Evolutionary conservation across 495 filamentous ascomycete species (phyloP), one percentile per base, ranked within the genome.

Genomic region (Penicillium pulvis): DNA sequence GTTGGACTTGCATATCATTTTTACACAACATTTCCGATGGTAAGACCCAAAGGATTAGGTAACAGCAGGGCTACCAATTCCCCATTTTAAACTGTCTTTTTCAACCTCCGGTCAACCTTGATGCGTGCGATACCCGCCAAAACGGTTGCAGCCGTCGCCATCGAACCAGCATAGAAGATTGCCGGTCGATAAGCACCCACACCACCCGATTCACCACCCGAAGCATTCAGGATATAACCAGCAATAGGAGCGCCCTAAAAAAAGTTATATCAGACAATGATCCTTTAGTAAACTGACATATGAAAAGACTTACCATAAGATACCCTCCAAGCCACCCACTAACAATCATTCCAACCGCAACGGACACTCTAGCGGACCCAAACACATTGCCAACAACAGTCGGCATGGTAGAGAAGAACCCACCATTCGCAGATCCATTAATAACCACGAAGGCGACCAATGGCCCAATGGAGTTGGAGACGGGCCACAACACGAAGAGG

Each of bases 271-370:
- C 19, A 35, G 33, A 35, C 7, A 11, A 28, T 3, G 3, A 20
- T 28, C 12, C 19, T 23, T 23, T 0, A 9, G 8, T 30, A 30
- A n/a, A 43, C n/a, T 2, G 41, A 9, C 10, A 44, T 26, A 43
- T 45, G 10, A 11, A 41, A 35, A 0, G 24, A 67, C 72, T 61
- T 60, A 78, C 80, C 72, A 86, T 64, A 23, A 86, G 70, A 68
- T 86, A 86, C 1, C 82, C 83, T 6, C 81, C 83, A 46, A 76
- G 73, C 83, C 83, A 87, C 1, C 84, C 81, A 10, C 80, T 85
- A 1, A 85, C 78, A 51, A 82, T 73, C 84, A 87, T 86, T 0
- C 81, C 81, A 79, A 87, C 83, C 0, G 78, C 84, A 20, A 85
- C 78, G 39, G 79, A 71, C 46, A 83, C 81, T 11, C 80, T 67